Evolutionary conservation across 352 stramenopile genomes (phyloP), one percentile per base, ranked within the genome.

Genomic region (Pythium oligandrum): DNA sequence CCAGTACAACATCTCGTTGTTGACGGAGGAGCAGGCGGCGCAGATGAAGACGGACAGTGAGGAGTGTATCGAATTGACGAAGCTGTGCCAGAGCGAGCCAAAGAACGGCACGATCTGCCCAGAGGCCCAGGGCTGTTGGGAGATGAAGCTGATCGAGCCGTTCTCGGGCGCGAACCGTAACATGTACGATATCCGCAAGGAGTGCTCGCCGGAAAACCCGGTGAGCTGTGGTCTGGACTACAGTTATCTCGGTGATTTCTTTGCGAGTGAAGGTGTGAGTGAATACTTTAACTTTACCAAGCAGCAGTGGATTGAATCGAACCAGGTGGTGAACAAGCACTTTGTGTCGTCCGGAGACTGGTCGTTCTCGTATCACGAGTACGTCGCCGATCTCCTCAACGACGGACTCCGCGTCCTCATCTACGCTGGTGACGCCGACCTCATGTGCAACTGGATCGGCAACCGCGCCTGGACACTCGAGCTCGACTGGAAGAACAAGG

Each of bases 401-500:
- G 57, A 66, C 30, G 57, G 44, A n/a, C n/a, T n/a, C n/a, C n/a
- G n/a, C n/a, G n/a, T n/a, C n/a, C n/a, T n/a, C n/a, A n/a, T n/a
- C n/a, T n/a, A n/a, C n/a, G n/a, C n/a, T n/a, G n/a, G n/a, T n/a
- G n/a, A n/a, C n/a, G n/a, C n/a, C n/a, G n/a, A n/a, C n/a, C n/a
- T n/a, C n/a, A n/a, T n/a, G n/a, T n/a, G n/a, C n/a, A n/a, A n/a
- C n/a, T n/a, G n/a, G 70, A 62, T 97, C 35, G 93, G 92, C 35
- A 97, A 97, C 61, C 55, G 89, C 48, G 90, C 90, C 4, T 98
- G 90, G 90, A 96, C 88, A 4, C 58, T 83, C 1, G 77, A 63
- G 7, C 70, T 98, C 43, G 71, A 96, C 8, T 98, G 93, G 93
- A 60, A 54, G 10, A 78, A 88, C 43, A 74, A 83, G 44, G 65